Evolutionary conservation across 148 eudicot species (phyloP).

Genomic region (Chenopodium album): DNA sequence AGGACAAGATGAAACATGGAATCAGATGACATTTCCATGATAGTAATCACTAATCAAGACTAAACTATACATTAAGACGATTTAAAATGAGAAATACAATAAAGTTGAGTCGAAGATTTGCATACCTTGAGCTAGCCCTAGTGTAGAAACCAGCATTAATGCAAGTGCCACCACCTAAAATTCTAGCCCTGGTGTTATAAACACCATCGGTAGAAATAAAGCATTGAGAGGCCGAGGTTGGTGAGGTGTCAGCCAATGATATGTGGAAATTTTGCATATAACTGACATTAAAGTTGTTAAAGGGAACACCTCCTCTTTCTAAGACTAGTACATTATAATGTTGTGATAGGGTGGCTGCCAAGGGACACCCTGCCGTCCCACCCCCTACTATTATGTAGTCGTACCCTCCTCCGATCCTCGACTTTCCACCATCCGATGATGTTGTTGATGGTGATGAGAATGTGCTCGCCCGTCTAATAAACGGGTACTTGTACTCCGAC

Average conservation of each 20-base stretch:
- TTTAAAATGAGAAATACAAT: too few species aligned
- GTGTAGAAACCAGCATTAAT: constrained; percentile 98
- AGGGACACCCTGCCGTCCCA: constrained; percentile 93
- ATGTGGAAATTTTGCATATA: constrained; percentile 74
- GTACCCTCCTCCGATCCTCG: constrained; percentile 28
- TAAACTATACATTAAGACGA: background rate
- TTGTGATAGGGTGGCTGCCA: constrained; percentile 74
- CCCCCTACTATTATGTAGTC: constrained; percentile 93
- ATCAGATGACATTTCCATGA: too few species aligned
- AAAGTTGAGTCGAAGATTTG: background rate
- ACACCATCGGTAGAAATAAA: constrained; percentile 89
- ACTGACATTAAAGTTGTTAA: constrained; percentile 62
- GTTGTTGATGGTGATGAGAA: constrained; percentile 30
- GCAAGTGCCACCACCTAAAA: constrained; percentile 85
- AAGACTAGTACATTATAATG: constrained; percentile 65
- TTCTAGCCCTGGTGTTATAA: constrained; percentile 72
- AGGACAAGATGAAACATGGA: too few species aligned
- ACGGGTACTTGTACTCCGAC: constrained; percentile 40
- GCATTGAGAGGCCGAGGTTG: constrained; percentile 68
- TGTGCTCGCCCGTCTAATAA: constrained; percentile 58
- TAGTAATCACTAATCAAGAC: too few species aligned
- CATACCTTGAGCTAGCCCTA: constrained; percentile 81
- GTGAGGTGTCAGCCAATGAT: constrained; percentile 67
- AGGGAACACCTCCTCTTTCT: constrained; percentile 91
- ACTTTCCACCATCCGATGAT: constrained; percentile 10